Evolutionary conservation across 176 grass and related monocot genomes (phyloP).

Genomic region (Aegilops bicornis): DNA sequence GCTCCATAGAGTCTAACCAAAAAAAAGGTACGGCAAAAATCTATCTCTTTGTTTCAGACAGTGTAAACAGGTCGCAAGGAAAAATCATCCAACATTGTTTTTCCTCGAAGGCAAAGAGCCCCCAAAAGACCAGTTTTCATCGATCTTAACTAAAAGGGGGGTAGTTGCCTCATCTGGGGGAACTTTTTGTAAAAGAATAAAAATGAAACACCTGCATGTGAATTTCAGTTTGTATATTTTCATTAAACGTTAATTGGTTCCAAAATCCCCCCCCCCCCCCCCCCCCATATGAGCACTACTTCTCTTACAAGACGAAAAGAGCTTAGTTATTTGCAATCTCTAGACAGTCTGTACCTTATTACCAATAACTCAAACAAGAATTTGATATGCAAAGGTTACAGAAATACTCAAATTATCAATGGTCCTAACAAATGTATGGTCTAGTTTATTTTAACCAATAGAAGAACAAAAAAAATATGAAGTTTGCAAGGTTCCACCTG

Average conservation of each 20-base stretch:
- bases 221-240: conserved; percentile 76
- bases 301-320: conserved; percentile 80
- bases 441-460: background rate
- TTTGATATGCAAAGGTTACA: no score
- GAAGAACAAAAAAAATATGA: background rate
- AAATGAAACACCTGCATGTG: conserved; percentile 71
- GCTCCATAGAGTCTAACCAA: no score
- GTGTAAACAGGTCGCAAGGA: no score
- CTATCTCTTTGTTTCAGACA: no score
- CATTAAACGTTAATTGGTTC: conserved; percentile 52
- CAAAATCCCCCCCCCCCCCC: no score
- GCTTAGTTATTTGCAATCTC: conserved; percentile 91
- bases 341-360: conserved; percentile 72
- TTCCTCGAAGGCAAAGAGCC: conserved; percentile 46
- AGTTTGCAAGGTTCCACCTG: background rate
- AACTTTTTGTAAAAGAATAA: conserved; percentile 1
- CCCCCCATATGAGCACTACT: conserved; percentile 23
- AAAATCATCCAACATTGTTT: no score
- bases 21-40: no score
- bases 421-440: no score
- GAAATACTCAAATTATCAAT: background rate
- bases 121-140: background rate
- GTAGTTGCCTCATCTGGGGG: conserved; percentile 28
- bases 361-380: no score
- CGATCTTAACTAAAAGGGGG: background rate